These are phyloP conservation scores for Avena sativa DNA, from an alignment of 176 grass and related monocot genomes.

Conservation along the genomic window DNA sequence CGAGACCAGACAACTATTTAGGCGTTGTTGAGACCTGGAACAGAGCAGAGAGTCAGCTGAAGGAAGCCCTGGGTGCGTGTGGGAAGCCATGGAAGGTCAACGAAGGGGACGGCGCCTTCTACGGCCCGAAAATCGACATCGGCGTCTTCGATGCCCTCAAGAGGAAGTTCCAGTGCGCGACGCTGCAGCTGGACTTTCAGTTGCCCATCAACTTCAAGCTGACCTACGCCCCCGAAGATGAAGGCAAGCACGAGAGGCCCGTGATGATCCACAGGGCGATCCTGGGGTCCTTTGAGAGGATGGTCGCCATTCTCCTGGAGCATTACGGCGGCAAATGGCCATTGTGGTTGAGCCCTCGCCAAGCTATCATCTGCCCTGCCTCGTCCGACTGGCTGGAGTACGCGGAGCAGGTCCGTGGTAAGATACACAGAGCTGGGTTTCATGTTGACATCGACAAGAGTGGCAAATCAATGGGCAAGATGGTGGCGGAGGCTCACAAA, in stretches of 20 bases:
- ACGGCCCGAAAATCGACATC: constrained; percentile 86
- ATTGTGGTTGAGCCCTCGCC: too few species aligned
- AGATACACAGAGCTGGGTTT: too few species aligned
- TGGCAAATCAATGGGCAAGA: too few species aligned
- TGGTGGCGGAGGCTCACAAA: too few species aligned
- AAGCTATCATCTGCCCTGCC: too few species aligned
- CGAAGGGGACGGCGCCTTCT: constrained; percentile 97
- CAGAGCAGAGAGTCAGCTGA: constrained; percentile 81
- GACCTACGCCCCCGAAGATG: constrained; percentile 82
- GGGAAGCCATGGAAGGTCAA: constrained; percentile 93
- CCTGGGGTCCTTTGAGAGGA: constrained; percentile 4
- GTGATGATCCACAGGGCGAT: constrained; percentile 93
- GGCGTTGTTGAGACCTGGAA: constrained; percentile 91
- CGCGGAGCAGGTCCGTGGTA: too few species aligned
- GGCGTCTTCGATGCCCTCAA: constrained; percentile 84
- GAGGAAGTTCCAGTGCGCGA: constrained; percentile 94
- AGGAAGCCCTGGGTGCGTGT: constrained; percentile 87
- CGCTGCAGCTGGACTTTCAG: constrained; percentile 82
- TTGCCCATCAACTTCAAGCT: constrained; percentile 85
- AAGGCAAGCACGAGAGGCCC: constrained; percentile 80
- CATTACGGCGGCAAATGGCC: too few species aligned
- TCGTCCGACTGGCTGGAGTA: too few species aligned
- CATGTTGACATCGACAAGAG: too few species aligned
- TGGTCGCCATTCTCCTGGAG: too few species aligned
- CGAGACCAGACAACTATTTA: constrained; percentile 60